Evolutionary conservation across 2,329 filamentous ascomycete genomes (phyloP).

Genomic region (Colletotrichum phormii): DNA sequence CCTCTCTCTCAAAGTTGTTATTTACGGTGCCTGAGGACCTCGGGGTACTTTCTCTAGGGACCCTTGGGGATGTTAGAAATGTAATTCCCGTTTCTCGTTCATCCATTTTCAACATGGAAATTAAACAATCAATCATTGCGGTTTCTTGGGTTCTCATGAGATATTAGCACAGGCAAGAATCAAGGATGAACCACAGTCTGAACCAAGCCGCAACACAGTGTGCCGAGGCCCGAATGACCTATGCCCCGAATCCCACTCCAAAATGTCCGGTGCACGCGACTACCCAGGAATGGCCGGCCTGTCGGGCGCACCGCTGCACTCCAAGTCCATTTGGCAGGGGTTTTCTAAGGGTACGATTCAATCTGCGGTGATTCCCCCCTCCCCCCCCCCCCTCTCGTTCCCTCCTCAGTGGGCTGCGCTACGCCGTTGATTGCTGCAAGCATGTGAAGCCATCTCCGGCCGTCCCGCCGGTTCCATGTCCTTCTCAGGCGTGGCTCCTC

Average conservation of each 20-base stretch:
- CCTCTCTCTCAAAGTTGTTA: too few relatives aligned
- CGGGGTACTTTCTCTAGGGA: not conserved
- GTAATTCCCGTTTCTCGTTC: not conserved
- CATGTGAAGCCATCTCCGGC: slow-evolving; percentile 36
- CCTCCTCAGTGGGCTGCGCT: slow-evolving; percentile 2
- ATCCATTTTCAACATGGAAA: not conserved
- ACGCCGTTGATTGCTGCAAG: slow-evolving; percentile 9
- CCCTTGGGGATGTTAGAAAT: not conserved
- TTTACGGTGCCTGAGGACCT: too few relatives aligned
- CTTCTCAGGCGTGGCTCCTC: slow-evolving; percentile 22
- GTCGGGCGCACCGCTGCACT: slow-evolving; percentile 14
- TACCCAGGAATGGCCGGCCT: slow-evolving; percentile 19
- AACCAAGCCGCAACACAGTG: slow-evolving; percentile 15
- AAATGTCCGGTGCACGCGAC: slow-evolving; percentile 27
- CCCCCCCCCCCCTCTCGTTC: too few relatives aligned
- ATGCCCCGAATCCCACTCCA: slow-evolving; percentile 6
- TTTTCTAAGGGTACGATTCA: slow-evolving; percentile 13
- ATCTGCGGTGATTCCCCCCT: too few relatives aligned
- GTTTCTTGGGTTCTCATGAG: not conserved
- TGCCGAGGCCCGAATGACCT: slow-evolving; percentile 22
- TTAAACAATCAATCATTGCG: not conserved
- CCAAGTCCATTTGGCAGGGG: slow-evolving; percentile 25
- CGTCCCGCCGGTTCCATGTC: slow-evolving; percentile 34
- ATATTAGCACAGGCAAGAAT: not conserved
- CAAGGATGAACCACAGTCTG: slow-evolving; percentile 11